Conservation (phyloP, 1,139 yeast species). For the Petasospora fabianii region DNA sequence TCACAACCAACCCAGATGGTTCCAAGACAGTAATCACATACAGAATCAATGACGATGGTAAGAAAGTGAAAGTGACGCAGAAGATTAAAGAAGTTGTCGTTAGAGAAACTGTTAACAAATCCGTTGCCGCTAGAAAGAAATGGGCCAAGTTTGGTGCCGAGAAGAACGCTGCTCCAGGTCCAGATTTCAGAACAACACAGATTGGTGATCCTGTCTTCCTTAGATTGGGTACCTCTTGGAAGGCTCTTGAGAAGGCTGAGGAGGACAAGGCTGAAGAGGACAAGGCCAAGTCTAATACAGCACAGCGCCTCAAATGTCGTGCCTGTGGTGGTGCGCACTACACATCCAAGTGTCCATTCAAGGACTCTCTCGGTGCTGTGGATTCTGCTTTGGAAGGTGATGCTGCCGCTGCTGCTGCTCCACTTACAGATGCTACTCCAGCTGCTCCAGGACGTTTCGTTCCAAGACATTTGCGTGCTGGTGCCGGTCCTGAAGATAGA, state of each 20-base stretch:
- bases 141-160: constrained; percentile 87
- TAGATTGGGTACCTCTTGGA: constrained; percentile 70
- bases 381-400: constrained; percentile 38
- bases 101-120: constrained; percentile 77
- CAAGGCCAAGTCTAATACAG: constrained; percentile 41
- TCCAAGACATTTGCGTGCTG: constrained; percentile 74
- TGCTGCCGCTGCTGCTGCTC: constrained; percentile 26
- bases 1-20: constrained; percentile 78
- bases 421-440: constrained; percentile 29
- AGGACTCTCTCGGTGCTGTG: constrained; percentile 71
- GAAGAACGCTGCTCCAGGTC: constrained; percentile 72
- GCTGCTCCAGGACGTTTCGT: constrained; percentile 50
- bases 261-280: constrained; percentile 59
- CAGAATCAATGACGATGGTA: constrained; percentile 73
- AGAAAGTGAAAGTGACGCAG: constrained; percentile 85
- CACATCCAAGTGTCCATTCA: constrained; percentile 94
- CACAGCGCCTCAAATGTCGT: constrained; percentile 69
- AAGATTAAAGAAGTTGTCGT: constrained; percentile 73
- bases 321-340: constrained; percentile 92
- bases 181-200: constrained; percentile 85
- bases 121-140: constrained; percentile 66
- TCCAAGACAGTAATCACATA: constrained; percentile 84
- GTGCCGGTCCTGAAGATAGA: constrained; percentile 37
- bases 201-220: constrained; percentile 78
- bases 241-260: constrained; percentile 60